These are phyloP conservation scores for Calophaca sinica DNA, from an alignment of 306 rosid species.

Conservation along the genomic window DNA sequence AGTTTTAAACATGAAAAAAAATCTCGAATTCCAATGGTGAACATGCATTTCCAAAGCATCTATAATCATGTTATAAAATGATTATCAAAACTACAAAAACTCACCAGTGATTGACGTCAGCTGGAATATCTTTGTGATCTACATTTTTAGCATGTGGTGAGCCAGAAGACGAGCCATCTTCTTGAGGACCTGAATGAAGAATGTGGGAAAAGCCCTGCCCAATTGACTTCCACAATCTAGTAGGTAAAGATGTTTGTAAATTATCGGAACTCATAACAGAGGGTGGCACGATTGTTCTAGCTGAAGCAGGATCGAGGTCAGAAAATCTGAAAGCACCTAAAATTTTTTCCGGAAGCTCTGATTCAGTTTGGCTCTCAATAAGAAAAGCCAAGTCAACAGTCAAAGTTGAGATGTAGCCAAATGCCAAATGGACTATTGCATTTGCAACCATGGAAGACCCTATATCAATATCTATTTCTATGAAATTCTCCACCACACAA, in stretches of 20 bases:
- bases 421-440: conserved; percentile 88
- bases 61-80: conserved; percentile 6
- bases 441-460: conserved; percentile 90
- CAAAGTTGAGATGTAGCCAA: conserved; percentile 72
- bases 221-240: conserved; percentile 74
- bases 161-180: conserved; percentile 53
- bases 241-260: conserved; percentile 62
- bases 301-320: conserved; percentile 72
- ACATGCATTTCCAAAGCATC: conserved; percentile 17
- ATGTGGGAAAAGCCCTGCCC: conserved; percentile 70
- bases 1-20: not conserved
- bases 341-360: conserved; percentile 81
- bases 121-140: conserved; percentile 45
- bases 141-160: conserved; percentile 48
- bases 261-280: conserved; percentile 34
- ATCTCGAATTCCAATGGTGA: not conserved
- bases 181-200: conserved; percentile 69
- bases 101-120: conserved; percentile 52
- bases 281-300: conserved; percentile 61
- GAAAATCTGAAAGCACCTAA: conserved; percentile 86
- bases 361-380: conserved; percentile 73
- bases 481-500: conserved; percentile 58
- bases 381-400: conserved; percentile 88
- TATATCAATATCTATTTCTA: conserved; percentile 88
- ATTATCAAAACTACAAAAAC: conserved; percentile 5